phyloP scores from a whole-genome alignment of 805 yeast species.

The Wickerhamiella azyma region DNA sequence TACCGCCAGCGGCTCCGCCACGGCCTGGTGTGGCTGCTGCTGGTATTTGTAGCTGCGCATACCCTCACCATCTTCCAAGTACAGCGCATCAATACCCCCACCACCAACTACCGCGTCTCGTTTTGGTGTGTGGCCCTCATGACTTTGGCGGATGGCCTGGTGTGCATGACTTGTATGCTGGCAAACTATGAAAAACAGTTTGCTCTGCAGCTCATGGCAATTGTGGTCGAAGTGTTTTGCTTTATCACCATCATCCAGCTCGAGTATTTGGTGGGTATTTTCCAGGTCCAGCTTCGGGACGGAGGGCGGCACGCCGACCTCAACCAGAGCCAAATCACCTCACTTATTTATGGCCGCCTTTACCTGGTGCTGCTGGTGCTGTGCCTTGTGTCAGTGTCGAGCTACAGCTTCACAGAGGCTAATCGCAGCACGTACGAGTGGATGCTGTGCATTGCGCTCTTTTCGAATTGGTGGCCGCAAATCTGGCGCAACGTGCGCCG shows the following conservation, averaged over 20 bases:
- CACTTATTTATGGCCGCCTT: slow-evolving; percentile 34
- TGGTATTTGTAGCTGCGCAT: slow-evolving; percentile 39
- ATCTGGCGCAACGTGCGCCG: slow-evolving; percentile 61
- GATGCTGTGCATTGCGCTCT: slow-evolving; percentile 35
- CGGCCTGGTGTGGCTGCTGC: slow-evolving; percentile 32
- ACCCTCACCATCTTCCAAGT: slow-evolving; percentile 52
- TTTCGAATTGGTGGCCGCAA: slow-evolving; percentile 83
- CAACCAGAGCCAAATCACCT: slow-evolving; percentile 38
- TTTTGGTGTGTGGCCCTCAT: slow-evolving; percentile 48
- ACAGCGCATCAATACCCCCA: slow-evolving; percentile 61
- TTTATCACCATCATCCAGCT: slow-evolving; percentile 63
- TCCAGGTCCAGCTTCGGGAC: slow-evolving; percentile 43
- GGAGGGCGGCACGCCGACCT: background rate
- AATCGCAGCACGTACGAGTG: slow-evolving; percentile 46
- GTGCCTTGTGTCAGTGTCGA: slow-evolving; percentile 43
- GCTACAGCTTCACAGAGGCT: slow-evolving; percentile 46
- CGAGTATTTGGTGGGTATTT: slow-evolving; percentile 55
- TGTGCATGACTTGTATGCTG: slow-evolving; percentile 48
- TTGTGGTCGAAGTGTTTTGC: slow-evolving; percentile 55
- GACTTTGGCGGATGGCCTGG: slow-evolving; percentile 53
- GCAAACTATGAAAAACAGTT: slow-evolving; percentile 42
- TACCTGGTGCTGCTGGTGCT: slow-evolving; percentile 40
- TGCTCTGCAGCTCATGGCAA: slow-evolving; percentile 53
- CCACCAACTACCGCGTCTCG: slow-evolving; percentile 60
- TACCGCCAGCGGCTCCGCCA: slow-evolving; percentile 28